Evolutionary conservation across 179 eudicot species (phyloP).

Genomic region (Nepenthes alata): DNA sequence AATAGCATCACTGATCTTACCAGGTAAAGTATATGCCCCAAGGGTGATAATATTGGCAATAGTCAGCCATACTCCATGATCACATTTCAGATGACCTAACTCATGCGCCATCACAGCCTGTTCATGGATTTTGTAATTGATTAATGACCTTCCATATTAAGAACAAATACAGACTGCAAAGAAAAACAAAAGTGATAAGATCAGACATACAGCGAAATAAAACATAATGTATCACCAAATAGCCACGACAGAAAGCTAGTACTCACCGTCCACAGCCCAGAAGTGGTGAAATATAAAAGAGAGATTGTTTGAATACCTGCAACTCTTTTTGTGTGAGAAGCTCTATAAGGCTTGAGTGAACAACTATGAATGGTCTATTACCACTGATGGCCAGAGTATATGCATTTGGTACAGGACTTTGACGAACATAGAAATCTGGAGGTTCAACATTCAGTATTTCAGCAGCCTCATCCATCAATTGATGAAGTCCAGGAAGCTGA

Average conservation of each 20-base stretch:
- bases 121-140: conserved; percentile 3
- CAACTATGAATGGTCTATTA: conserved; percentile 83
- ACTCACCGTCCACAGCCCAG: background rate
- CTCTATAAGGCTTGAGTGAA: conserved; percentile 93
- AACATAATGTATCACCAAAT: background rate
- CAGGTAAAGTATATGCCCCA: conserved; percentile 85
- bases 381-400: conserved; percentile 90
- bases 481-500: conserved; percentile 88
- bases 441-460: conserved; percentile 66
- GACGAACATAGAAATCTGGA: conserved; percentile 91
- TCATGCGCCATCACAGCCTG: conserved; percentile 99
- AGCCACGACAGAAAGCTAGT: background rate
- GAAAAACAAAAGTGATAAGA: background rate
- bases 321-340: conserved; percentile 85
- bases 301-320: conserved; percentile 42
- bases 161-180: background rate
- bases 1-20: conserved; percentile 21
- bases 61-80: conserved; percentile 95
- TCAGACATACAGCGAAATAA: background rate
- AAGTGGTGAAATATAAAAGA: background rate
- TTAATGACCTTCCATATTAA: conserved; percentile 4
- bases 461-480: conserved; percentile 75
- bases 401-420: conserved; percentile 87
- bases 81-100: conserved; percentile 97
- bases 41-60: conserved; percentile 80